Base-by-base conservation (phyloP, 2,329 filamentous ascomycete species). In the Raffaelea ambrosiae region DNA sequence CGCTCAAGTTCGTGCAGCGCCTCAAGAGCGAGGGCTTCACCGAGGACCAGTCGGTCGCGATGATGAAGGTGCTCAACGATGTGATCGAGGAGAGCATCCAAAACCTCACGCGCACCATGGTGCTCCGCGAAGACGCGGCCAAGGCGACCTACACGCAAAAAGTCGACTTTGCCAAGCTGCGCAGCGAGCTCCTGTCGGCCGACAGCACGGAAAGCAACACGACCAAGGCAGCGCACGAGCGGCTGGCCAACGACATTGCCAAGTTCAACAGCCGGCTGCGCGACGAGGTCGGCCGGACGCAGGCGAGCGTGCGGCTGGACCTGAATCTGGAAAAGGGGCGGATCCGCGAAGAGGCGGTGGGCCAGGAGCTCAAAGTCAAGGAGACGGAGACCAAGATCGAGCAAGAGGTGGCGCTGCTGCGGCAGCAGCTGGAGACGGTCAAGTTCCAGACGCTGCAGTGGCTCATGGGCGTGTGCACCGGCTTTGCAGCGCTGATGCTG, bases 301-400 rank as follows among this genome's bases (percentile, higher is more conserved):
- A 97, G 68, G 91, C 91, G 5, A 91, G 86, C 53, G 90, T 97
- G 35, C 77, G 91, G 51, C 71, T 98, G 41, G 93, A 98, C 66
- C 70, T 98, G 52, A 98, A 97, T 66, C 71, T 98, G 41, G 93
- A 98, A 63, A 98, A 98, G 71, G 93, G 93, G 14, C 79, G 93
- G 53, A 98, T 97, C 57, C 76, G 93, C 53, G 93, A 98, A 68
- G 93, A 98, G 72, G 89, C 90, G 18, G 94, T 95, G 56, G 85
- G 86, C 49, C 93, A 97, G 70, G 93, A 98, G 67, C 81, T 98
- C 67, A 94, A 95, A 72, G 88, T 98, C 60, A 96, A 95, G 72
- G 93, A 98, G 76, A 97, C 93, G 13, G 93, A 98, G 71, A 95
- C 90, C 49, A 84, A 94, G 68, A 97, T 98, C 60, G 93, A 98